Evolutionary conservation across 75 land plant species (phyloP), one percentile per base, ranked within the genome.

Genomic region (Selaginella moellendorffii): DNA sequence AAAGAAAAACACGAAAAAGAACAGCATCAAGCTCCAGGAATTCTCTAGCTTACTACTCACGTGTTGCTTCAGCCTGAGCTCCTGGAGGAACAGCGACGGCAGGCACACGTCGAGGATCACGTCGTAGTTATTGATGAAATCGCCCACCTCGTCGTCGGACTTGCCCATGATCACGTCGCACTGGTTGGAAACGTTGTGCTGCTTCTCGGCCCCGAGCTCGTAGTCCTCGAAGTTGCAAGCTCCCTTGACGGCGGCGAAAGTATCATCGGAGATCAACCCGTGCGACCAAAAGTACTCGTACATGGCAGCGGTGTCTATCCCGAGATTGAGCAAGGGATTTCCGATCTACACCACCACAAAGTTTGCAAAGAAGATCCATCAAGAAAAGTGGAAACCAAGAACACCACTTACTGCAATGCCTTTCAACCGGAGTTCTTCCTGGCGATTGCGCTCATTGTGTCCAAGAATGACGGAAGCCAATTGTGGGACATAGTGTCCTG

Each of bases 221-320:
- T 77, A 82, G 1, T 82, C 73, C 0, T 82, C 80, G 59, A 81
- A 86, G 63, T 81, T 83, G 52, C 90, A 86, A 25, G 42, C 31
- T 10, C 29, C 27, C 10, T 1, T 29, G 12, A 69, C 25, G 28
- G 31, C 73, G 30, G 24, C 42, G 56, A 58, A 28, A 27, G 75
- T 53, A 23, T 63, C 52, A 0, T 74, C 76, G 22, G 67, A 63
- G n/a, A 74, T 74, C 21, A 74, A 10, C 26, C 76, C 76, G 68
- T 74, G 76, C 0, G 76, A 74, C 73, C 76, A 74, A 10, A 74
- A 42, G 63, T 42, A 74, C 2, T 63, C 62, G 28, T 64, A 74
- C 61, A 28, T 64, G n/a, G 67, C 60, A 5, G 66, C 23, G 1
- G 61, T 31, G 36, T 74, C 76, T 1, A 69, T 62, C 17, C 21